A percentile compares a stretch with the other conserved stretches of the same genome.
Evolutionary conservation across 2,329 filamentous ascomycete genomes (phyloP).

Genomic region (Aspergillus tamarii): DNA sequence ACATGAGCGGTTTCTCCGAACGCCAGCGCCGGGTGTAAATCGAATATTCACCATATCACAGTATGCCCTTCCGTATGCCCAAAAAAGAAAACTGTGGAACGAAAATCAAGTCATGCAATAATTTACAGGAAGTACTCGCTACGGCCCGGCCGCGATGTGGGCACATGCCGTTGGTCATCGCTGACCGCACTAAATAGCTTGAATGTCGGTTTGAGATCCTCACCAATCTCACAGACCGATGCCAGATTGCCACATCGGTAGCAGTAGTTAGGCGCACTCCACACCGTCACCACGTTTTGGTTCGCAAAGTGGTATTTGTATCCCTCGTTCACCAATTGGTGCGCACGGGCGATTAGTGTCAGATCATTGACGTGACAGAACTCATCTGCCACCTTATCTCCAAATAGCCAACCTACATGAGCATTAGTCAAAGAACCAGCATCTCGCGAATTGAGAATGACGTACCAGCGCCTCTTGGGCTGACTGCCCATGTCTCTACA

Average conservation of each 20-base stretch:
- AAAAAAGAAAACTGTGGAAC: conserved; percentile 12
- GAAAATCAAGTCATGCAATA: conserved; percentile 19
- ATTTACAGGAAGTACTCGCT: conserved; percentile 53
- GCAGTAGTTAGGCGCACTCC: conserved; percentile 88
- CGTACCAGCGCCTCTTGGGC: conserved; percentile 67
- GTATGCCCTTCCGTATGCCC: conserved; percentile 15
- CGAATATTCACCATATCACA: conserved; percentile 20
- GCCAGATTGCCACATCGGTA: conserved; percentile 95
- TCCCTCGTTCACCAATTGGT: conserved; percentile 76
- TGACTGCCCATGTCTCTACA: conserved; percentile 71
- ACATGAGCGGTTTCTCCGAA: conserved; percentile 28
- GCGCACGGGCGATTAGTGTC: conserved; percentile 71
- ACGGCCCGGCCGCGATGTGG: conserved; percentile 47
- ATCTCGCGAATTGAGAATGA: not conserved
- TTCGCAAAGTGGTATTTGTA: conserved; percentile 94
- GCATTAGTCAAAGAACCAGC: conserved; percentile 3
- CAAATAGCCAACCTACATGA: conserved; percentile 60
- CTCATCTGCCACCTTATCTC: conserved; percentile 73
- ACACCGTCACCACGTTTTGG: conserved; percentile 85
- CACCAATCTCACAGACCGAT: conserved; percentile 85
- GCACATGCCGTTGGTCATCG: conserved; percentile 51
- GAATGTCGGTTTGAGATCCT: conserved; percentile 85
- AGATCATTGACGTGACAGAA: conserved; percentile 78
- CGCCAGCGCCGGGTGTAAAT: conserved; percentile 40
- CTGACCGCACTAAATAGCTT: conserved; percentile 56